Evolutionary conservation across 1,284 basidiomycete species (phyloP).

Genomic region (Trametes sp.): DNA sequence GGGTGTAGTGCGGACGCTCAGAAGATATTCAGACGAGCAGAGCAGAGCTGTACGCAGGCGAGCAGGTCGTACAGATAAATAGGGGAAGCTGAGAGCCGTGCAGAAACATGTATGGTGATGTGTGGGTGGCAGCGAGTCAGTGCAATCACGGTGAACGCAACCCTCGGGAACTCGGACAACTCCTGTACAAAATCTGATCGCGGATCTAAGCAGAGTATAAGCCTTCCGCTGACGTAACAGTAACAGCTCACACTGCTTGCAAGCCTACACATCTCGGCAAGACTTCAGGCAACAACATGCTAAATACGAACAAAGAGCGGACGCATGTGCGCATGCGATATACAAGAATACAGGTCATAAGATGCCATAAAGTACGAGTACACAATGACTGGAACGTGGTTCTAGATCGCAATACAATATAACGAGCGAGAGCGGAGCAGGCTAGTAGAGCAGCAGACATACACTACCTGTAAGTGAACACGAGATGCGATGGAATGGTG

Average conservation of each 20-base stretch:
- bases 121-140: conserved; percentile 15
- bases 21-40: conserved; percentile 18
- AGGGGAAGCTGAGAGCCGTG: conserved; percentile 9
- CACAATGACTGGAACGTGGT: conserved; percentile 12
- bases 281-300: background rate
- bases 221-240: background rate
- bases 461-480: conserved; percentile 29
- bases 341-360: conserved; percentile 31
- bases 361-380: conserved; percentile 33
- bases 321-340: conserved; percentile 17
- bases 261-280: background rate
- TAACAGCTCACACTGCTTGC: background rate
- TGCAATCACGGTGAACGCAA: background rate
- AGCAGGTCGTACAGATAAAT: conserved; percentile 30
- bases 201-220: conserved; percentile 13
- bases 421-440: conserved; percentile 29
- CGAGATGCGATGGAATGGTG: conserved; percentile 18
- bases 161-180: conserved; percentile 5
- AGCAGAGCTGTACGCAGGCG: conserved; percentile 15
- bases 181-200: conserved; percentile 17
- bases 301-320: conserved; percentile 12
- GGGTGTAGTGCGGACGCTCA: background rate
- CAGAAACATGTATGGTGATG: conserved; percentile 30
- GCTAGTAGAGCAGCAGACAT: conserved; percentile 33
- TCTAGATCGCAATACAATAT: conserved; percentile 33